These are phyloP conservation scores for Millerago galiae DNA, from an alignment of 805 yeast genomes.

Conservation along the genomic window DNA sequence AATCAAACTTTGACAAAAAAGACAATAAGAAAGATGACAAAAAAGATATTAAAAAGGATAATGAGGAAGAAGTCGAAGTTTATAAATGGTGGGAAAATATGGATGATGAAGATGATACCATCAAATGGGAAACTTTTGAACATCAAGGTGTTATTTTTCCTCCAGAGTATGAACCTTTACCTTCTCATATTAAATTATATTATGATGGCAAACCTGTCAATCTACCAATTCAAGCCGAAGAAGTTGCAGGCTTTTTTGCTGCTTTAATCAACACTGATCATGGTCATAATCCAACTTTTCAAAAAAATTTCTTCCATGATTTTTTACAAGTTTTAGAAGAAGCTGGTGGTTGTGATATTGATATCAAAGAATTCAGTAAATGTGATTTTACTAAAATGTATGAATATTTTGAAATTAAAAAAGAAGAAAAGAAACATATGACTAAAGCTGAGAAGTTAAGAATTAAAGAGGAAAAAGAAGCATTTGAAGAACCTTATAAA, in stretches of 20 bases:
- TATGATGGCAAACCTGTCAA: constrained; percentile 74
- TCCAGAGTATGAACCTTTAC: constrained; percentile 84
- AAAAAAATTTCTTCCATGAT: constrained; percentile 79
- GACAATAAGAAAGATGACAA: neutral
- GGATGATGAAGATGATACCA: constrained; percentile 53
- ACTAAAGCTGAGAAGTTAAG: constrained; percentile 70
- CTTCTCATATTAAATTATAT: constrained; percentile 63
- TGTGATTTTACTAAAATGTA: constrained; percentile 77
- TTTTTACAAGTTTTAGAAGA: constrained; percentile 64
- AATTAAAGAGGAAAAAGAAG: constrained; percentile 66
- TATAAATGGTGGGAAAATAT: constrained; percentile 84
- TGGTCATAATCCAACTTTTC: constrained; percentile 80
- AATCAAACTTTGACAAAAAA: neutral
- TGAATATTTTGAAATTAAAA: constrained; percentile 60
- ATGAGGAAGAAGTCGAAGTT: constrained; percentile 49
- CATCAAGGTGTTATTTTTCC: constrained; percentile 94
- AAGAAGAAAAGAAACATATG: constrained; percentile 65
- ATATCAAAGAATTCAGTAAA: constrained; percentile 51
- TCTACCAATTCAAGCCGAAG: constrained; percentile 81
- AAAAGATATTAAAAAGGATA: neutral
- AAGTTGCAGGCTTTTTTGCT: constrained; percentile 92
- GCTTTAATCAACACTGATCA: constrained; percentile 87
- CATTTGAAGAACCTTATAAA: constrained; percentile 72
- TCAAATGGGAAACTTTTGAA: constrained; percentile 80
- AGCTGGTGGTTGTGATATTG: constrained; percentile 55